Evolutionary conservation across 495 filamentous ascomycete species (phyloP).

Genomic region (Xylaria scruposa): DNA sequence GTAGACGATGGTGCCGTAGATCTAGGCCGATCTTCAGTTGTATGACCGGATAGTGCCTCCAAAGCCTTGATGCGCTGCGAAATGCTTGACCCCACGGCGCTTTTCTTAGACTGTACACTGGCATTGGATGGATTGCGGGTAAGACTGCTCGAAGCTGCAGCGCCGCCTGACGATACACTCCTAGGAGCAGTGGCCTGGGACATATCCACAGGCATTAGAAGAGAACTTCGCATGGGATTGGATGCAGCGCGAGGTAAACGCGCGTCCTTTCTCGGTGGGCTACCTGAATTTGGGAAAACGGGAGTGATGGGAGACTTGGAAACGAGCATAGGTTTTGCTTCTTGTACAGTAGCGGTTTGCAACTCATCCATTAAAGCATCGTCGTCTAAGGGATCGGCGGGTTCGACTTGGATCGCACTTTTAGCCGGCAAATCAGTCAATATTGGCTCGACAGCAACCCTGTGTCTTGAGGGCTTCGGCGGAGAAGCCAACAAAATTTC

Average conservation of each 20-base stretch:
- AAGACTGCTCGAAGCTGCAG: constrained; percentile 55
- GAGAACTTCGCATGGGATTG: constrained; percentile 54
- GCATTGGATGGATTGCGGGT: constrained; percentile 49
- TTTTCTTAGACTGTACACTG: constrained; percentile 68
- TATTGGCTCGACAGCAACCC: constrained; percentile 62
- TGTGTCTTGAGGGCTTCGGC: constrained; percentile 51
- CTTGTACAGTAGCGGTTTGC: constrained; percentile 78
- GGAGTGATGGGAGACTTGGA: constrained; percentile 83
- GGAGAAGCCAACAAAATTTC: constrained; percentile 31
- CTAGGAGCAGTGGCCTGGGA: constrained; percentile 44
- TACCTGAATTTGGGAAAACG: constrained; percentile 57
- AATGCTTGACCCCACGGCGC: constrained; percentile 85
- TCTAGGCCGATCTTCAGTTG: constrained; percentile 49
- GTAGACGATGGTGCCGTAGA: constrained; percentile 46
- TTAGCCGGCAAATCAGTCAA: constrained; percentile 49
- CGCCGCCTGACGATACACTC: constrained; percentile 54
- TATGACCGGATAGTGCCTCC: constrained; percentile 67
- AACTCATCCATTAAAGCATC: constrained; percentile 92
- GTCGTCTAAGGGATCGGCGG: constrained; percentile 69
- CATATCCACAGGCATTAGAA: constrained; percentile 48
- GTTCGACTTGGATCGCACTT: constrained; percentile 64
- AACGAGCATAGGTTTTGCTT: constrained; percentile 83
- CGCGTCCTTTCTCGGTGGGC: constrained; percentile 42
- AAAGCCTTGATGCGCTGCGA: constrained; percentile 89
- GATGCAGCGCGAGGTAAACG: constrained; percentile 51